Evolutionary conservation across 371 early-diverging fungal genomes (phyloP).

Genomic region (Rhizopus delemar): DNA sequence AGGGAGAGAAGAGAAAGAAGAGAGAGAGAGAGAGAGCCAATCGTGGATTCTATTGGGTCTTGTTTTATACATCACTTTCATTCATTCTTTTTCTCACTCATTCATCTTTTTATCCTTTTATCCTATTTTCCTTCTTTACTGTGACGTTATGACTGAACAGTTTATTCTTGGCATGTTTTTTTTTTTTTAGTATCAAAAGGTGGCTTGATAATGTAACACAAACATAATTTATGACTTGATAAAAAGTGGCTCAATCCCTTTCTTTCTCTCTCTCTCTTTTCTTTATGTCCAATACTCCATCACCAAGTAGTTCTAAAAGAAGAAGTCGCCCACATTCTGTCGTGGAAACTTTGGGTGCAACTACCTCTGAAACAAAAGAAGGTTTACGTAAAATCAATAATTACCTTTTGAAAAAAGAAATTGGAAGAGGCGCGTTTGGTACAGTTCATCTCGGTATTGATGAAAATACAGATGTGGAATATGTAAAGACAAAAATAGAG

Average conservation of each 20-base stretch:
- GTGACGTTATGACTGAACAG: background rate
- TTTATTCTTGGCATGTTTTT: background rate
- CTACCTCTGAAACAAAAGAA: constrained; percentile 65
- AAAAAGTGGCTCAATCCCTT: constrained; percentile 1
- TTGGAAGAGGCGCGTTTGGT: constrained; percentile 91
- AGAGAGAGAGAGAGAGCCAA: too few relatives aligned
- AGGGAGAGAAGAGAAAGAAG: too few relatives aligned
- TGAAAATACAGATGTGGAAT: constrained; percentile 51
- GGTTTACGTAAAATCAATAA: constrained; percentile 78
- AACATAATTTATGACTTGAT: background rate
- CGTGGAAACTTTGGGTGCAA: constrained; percentile 74
- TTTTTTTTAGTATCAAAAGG: background rate
- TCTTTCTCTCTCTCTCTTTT: background rate
- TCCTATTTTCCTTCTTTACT: background rate
- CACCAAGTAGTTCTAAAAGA: constrained; percentile 15
- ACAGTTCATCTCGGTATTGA: constrained; percentile 81
- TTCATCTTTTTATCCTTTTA: background rate
- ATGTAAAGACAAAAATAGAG: constrained; percentile 45
- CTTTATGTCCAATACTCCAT: constrained; percentile 5
- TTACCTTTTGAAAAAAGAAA: constrained; percentile 70
- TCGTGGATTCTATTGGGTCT: too few relatives aligned
- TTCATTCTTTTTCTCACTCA: too few relatives aligned
- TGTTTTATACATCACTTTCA: too few relatives aligned
- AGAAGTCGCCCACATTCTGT: constrained; percentile 40
- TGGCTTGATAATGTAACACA: background rate